These are phyloP conservation scores for Rhynchospora breviuscula DNA, from an alignment of 176 grass and related monocot species.

Conservation along the genomic window DNA sequence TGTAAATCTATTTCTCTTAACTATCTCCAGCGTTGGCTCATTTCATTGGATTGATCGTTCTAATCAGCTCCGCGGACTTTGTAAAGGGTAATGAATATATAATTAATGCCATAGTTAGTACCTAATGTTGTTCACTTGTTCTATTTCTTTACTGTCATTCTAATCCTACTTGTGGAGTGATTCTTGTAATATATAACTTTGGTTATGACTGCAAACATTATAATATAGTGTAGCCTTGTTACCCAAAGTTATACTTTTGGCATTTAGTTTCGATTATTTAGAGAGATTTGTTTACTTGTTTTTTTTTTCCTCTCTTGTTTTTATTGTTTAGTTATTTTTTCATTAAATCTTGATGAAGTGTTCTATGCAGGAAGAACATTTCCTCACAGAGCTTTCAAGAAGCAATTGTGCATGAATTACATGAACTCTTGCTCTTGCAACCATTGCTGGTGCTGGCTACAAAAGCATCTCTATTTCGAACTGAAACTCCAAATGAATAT, in stretches of 20 bases:
- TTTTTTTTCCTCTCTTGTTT: background rate
- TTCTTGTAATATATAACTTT: background rate
- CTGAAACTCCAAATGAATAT: slow-evolving; percentile 38
- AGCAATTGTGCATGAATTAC: slow-evolving; percentile 66
- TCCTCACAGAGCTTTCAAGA: slow-evolving; percentile 49
- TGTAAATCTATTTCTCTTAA: background rate
- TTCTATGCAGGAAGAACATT: slow-evolving; percentile 44
- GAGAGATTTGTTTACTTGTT: background rate
- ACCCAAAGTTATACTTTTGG: slow-evolving; percentile 20
- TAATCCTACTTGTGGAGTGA: background rate
- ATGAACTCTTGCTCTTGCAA: slow-evolving; percentile 56
- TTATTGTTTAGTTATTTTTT: slow-evolving; percentile 20
- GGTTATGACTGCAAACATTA: background rate
- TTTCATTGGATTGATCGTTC: slow-evolving; percentile 85
- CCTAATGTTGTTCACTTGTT: background rate
- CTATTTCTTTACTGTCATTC: background rate
- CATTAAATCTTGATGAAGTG: slow-evolving; percentile 2
- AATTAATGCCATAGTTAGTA: background rate
- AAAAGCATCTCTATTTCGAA: slow-evolving; percentile 55
- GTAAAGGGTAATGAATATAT: slow-evolving; percentile 44
- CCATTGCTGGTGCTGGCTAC: slow-evolving; percentile 75
- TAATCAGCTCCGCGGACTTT: slow-evolving; percentile 32
- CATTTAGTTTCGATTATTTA: background rate
- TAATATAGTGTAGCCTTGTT: background rate
- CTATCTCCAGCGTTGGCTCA: slow-evolving; percentile 50